Evolutionary conservation across 768 basidiomycete species (phyloP).

Genomic region (Naganishia kalamii): DNA sequence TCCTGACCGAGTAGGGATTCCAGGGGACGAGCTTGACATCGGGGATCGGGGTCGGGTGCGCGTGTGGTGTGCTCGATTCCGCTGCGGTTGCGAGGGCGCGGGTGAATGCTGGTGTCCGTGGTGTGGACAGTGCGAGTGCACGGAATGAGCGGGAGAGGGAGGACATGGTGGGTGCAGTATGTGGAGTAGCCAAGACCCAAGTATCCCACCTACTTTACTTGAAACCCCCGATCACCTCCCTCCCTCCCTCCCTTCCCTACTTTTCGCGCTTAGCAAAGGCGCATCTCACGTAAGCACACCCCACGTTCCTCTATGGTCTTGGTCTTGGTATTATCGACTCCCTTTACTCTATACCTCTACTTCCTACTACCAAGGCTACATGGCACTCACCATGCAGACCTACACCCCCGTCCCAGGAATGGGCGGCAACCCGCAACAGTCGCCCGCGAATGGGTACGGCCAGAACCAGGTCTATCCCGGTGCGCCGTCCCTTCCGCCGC

Average conservation of each 20-base stretch:
- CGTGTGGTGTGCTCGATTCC: background rate
- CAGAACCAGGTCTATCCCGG: background rate
- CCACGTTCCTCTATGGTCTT: background rate
- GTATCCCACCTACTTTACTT: background rate
- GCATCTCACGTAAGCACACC: background rate
- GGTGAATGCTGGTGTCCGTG: constrained; percentile 2
- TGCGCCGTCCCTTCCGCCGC: background rate
- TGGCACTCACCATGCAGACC: background rate
- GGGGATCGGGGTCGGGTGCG: background rate
- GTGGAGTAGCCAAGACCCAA: background rate
- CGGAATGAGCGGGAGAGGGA: constrained; percentile 16
- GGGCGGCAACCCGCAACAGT: background rate
- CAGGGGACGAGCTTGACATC: constrained; percentile 51
- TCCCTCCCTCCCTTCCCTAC: background rate
- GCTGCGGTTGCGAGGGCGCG: background rate
- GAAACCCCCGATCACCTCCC: background rate
- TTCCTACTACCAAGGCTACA: background rate
- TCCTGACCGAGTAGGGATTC: constrained; percentile 76
- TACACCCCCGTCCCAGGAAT: constrained; percentile 14
- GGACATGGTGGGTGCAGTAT: background rate
- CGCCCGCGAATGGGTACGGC: background rate
- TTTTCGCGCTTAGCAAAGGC: constrained; percentile 11
- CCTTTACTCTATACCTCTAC: background rate
- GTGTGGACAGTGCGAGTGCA: constrained; percentile 2
- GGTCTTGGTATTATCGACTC: background rate